Base-by-base conservation (phyloP, 2,329 filamentous ascomycete genomes). In the Fusarium sp. region DNA sequence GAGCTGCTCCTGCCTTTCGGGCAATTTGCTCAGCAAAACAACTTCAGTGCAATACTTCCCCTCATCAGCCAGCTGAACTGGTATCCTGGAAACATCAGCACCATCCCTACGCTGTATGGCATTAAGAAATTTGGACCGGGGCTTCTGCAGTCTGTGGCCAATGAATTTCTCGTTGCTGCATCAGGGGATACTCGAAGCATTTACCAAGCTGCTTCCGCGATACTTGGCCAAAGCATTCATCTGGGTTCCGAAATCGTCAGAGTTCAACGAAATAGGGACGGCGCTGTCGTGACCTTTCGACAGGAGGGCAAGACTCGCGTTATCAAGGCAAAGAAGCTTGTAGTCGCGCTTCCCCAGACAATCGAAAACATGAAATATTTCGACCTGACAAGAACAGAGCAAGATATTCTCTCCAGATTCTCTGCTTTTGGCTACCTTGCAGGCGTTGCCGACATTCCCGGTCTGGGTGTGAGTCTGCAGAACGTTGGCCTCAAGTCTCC, bases 1-100 rank as follows among this genome's bases (percentile, higher is more conserved):
- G 69, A 72, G 26, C 65, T 72, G 3, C 42, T 38, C 7, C 20
- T 59, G 1, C 69, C 69, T 6, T 72, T 72, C n/a, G 69, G 62
- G 7, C 41, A 69, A 15, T 71, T 72, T 13, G 69, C 69, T 15
- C 15, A 52, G 2, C n/a, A 67, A 18, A 34, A 71, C 33, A 45
- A 61, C 31, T 71, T 72, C 31, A 53, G n/a, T 6, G 67, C 64
- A 2, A 41, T 68, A 0, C 33, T 71, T 0, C 61, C 67, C 8
- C 31, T 54, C 3, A 66, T 71, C 4, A 40, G 36, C 8, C 61
- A 71, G 61, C 46, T 63, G 18, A 63, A 63, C 57, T 65, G 65
- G 69, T 69, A 71, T 23, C 26, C 46, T 6, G 68, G 69, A 3
- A 53, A 72, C 34, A 61, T 67, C n/a, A 42, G 65, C 3, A 57